These are phyloP conservation scores for Fragilaria crotonensis DNA, from an alignment of 108 stramenopile genomes.

Conservation along the genomic window DNA sequence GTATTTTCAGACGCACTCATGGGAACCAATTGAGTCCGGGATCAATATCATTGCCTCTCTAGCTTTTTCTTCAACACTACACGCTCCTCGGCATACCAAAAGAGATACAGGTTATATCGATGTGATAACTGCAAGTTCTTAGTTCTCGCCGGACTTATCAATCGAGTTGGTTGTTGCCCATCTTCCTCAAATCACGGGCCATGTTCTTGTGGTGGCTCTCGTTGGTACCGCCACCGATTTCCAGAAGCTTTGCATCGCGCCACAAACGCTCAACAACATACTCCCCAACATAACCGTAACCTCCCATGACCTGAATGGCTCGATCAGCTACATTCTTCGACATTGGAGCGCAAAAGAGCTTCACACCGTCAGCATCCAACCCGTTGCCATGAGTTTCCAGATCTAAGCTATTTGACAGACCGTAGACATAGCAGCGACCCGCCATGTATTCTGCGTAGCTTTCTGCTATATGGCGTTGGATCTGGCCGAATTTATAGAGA, in stretches of 20 bases:
- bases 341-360: constrained; percentile 94
- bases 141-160: too few relatives aligned
- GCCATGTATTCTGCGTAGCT: constrained; percentile 98
- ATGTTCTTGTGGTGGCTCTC: constrained; percentile 99
- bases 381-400: constrained; percentile 70
- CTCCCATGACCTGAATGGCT: constrained; percentile 97
- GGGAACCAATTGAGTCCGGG: constrained; percentile 9
- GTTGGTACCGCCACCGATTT: constrained; percentile 99
- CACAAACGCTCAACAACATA: constrained; percentile 96
- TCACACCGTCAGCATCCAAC: constrained; percentile 96
- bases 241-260: constrained; percentile 96
- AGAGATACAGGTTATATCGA: constrained; percentile 41
- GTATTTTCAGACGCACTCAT: constrained; percentile 20
- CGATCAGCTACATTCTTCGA: constrained; percentile 94
- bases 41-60: constrained; percentile 25
- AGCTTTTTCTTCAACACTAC: constrained; percentile 57
- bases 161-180: constrained; percentile 32
- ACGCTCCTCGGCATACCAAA: constrained; percentile 45
- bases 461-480: constrained; percentile 89
- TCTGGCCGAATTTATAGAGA: constrained; percentile 89
- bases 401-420: constrained; percentile 76
- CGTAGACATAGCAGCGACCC: constrained; percentile 89
- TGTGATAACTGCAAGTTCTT: too few relatives aligned
- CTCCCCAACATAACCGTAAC: constrained; percentile 98
- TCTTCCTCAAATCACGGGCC: constrained; percentile 57